These are phyloP conservation scores for Allium fistulosum DNA, from an alignment of 106 monocot species.

Conservation along the genomic window DNA sequence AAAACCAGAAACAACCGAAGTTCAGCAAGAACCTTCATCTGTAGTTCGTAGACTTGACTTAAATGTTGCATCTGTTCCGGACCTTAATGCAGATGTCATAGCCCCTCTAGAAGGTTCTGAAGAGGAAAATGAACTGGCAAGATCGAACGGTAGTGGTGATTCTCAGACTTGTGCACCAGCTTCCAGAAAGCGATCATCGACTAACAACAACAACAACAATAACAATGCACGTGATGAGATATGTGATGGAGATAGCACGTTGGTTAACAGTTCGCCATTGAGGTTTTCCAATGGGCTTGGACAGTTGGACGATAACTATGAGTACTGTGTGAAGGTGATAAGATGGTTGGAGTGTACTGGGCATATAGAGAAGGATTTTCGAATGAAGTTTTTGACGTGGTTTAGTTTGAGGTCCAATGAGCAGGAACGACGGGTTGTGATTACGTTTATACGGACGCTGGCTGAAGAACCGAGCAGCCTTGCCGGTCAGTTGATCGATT, in stretches of 20 bases:
- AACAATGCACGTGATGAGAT: conserved; percentile 22
- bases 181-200: conserved; percentile 16
- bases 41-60: conserved; percentile 55
- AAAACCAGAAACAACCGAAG: conserved; percentile 25
- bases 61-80: conserved; percentile 66
- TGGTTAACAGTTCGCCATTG: conserved; percentile 37
- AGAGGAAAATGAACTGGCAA: conserved; percentile 31
- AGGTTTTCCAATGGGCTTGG: conserved; percentile 31
- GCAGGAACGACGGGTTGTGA: conserved; percentile 83
- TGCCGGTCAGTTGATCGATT: conserved; percentile 80
- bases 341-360: conserved; percentile 83
- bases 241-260: conserved; percentile 60
- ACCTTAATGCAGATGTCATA: conserved; percentile 65
- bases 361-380: conserved; percentile 73
- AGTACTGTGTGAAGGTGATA: conserved; percentile 83
- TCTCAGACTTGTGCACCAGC: conserved; percentile 58
- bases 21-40: conserved; percentile 20
- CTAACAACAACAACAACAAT: not conserved
- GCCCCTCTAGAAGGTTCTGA: conserved; percentile 35
- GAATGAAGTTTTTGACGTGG: conserved; percentile 96
- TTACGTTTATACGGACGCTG: conserved; percentile 76
- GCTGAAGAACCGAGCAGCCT: conserved; percentile 76
- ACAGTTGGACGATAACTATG: conserved; percentile 73
- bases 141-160: conserved; percentile 57
- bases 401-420: conserved; percentile 82